Base-by-base conservation (phyloP, 768 basidiomycete genomes). In the Kwoniella bestiolae region DNA sequence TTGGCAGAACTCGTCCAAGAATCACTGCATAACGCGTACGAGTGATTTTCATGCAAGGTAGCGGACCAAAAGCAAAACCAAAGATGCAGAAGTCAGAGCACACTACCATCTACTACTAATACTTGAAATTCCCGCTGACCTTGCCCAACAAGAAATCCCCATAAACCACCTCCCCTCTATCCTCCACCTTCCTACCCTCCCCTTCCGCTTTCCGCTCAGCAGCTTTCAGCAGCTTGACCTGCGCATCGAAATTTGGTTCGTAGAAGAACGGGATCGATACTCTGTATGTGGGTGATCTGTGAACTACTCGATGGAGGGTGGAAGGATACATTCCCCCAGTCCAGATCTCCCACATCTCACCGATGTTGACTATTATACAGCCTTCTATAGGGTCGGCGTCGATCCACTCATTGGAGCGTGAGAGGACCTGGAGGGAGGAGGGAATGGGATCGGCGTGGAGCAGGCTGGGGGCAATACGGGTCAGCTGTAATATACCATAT, bases 261-360 rank as follows among this genome's bases (percentile, higher is more conserved):
- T 91, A 95, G 84, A 96, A 96, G 82, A 95, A 95, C 0, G 94
- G 94, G 21, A 94, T 85, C 88, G 91, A 92, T 44, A 94, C 86
- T 8, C 84, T 83, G 78, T 93, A 94, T 74, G 89, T 91, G 12
- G 85, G 83, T 7, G 87, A 86, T 65, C 84, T 82, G 72, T 96
- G 92, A 3, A 95, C 83, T 5, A 96, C 94, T 3, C 91, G 86
- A 80, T 95, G 94, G n/a, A 94, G 83, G 0, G 94, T 94, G 41
- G 91, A 90, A 61, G 84, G 86, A 83, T 95, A 96, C 53, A 94
- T 79, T 0, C 93, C 93, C 68, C 89, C 87, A 5, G 90, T 89
- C 92, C 92, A 95, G 50, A 89, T 85, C 84, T 94, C 90, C 73
- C 92, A 93, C 92, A 82, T 95, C 84, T 92, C 90, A 25, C 93